phyloP scores from a whole-genome alignment of 805 yeast genomes.

The Blastobotrys terrestris region DNA sequence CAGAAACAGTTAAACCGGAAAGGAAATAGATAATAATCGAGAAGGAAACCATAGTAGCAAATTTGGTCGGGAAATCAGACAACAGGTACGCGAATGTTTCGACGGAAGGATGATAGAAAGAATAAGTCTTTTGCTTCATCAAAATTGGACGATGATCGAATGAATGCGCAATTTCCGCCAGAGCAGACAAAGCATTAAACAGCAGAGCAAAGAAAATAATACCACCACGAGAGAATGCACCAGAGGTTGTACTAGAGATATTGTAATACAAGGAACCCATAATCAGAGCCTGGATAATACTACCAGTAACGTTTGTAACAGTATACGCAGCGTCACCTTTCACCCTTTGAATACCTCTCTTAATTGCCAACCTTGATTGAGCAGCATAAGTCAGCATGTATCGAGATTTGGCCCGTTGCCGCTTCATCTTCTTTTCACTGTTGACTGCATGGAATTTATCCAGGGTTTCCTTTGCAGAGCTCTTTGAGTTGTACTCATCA shows the following conservation, averaged over 20 bases:
- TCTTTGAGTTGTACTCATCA: slow-evolving; percentile 35
- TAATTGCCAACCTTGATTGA: slow-evolving; percentile 45
- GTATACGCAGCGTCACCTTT: slow-evolving; percentile 52
- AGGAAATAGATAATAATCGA: slow-evolving; percentile 51
- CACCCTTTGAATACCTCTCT: slow-evolving; percentile 51
- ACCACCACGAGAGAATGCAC: slow-evolving; percentile 63
- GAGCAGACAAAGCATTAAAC: slow-evolving; percentile 54
- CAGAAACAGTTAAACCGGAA: slow-evolving; percentile 41
- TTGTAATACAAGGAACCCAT: slow-evolving; percentile 58
- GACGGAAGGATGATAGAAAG: slow-evolving; percentile 67
- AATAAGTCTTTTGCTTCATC: slow-evolving; percentile 64
- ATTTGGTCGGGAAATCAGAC: slow-evolving; percentile 59
- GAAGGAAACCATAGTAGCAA: slow-evolving; percentile 40
- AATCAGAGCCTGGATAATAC: slow-evolving; percentile 51
- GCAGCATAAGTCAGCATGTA: slow-evolving; percentile 39
- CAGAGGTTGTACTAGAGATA: slow-evolving; percentile 43
- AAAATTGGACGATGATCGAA: slow-evolving; percentile 53
- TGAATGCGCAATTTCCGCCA: slow-evolving; percentile 47
- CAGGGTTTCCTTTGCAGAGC: slow-evolving; percentile 32
- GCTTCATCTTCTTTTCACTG: slow-evolving; percentile 35
- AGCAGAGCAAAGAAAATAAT: slow-evolving; percentile 53
- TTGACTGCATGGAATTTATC: slow-evolving; percentile 33
- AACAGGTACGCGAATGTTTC: slow-evolving; percentile 60
- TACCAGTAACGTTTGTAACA: slow-evolving; percentile 41
- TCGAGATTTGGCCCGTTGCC: slow-evolving; percentile 35